Conservation (phyloP, 2,329 filamentous ascomycete genomes). For the Arthrobotrys musiformis region DNA sequence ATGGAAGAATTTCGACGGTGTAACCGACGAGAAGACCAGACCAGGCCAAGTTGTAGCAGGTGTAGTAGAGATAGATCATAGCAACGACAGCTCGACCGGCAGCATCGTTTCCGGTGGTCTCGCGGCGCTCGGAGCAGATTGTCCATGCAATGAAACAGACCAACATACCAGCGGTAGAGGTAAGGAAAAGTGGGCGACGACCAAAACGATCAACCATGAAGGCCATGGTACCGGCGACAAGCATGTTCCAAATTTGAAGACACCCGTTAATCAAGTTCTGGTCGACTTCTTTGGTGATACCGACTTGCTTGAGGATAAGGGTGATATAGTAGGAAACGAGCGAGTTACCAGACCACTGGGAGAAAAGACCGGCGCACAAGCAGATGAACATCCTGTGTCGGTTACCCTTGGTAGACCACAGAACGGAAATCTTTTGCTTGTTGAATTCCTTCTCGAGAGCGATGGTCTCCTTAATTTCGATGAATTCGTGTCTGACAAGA, state of each 20-base stretch:
- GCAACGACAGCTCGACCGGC: constrained; percentile 60
- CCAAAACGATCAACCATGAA: constrained; percentile 59
- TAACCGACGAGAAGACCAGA: constrained; percentile 65
- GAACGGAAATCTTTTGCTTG: constrained; percentile 65
- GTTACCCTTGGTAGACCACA: constrained; percentile 68
- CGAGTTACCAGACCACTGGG: constrained; percentile 70
- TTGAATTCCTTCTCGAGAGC: constrained; percentile 65
- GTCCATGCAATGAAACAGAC: constrained; percentile 64
- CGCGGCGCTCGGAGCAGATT: constrained; percentile 61
- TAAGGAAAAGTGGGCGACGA: constrained; percentile 63
- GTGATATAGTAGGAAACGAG: constrained; percentile 64
- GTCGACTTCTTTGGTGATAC: constrained; percentile 50
- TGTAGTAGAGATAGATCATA: constrained; percentile 62
- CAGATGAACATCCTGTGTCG: constrained; percentile 68
- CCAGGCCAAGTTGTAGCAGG: constrained; percentile 63
- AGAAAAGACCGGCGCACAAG: constrained; percentile 69
- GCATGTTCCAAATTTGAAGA: constrained; percentile 60
- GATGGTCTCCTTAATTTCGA: constrained; percentile 65
- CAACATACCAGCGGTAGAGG: constrained; percentile 63
- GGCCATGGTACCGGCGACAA: constrained; percentile 58
- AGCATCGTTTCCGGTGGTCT: constrained; percentile 56
- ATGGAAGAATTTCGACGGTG: constrained; percentile 65
- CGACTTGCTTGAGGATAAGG: constrained; percentile 61
- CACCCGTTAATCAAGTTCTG: constrained; percentile 65
- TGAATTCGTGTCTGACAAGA: constrained; percentile 63